Percentiles rank a stretch among this genome's conserved stretches.
Conservation (phyloP, 345 rosid species). For the Eutrema heterophyllum region DNA sequence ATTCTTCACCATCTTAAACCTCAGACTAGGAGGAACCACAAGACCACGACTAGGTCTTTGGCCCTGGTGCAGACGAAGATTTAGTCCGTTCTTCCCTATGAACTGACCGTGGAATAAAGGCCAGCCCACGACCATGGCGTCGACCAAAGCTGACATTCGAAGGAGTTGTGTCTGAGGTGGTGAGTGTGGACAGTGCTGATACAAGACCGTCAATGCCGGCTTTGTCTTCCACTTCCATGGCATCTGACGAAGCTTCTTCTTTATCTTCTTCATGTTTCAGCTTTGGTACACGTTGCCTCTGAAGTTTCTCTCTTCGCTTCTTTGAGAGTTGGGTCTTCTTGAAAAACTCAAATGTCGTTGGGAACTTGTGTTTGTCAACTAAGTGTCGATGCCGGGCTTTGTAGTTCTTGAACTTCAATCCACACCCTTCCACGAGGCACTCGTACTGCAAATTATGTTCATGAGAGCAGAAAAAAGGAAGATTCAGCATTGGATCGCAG, state of each 20-base stretch:
- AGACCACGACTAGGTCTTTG: conserved; percentile 27
- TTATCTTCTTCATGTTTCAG: conserved; percentile 14
- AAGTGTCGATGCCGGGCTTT: conserved; percentile 80
- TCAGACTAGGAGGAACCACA: background rate
- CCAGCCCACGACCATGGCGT: conserved; percentile 63
- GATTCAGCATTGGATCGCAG: conserved; percentile 2
- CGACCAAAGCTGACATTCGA: conserved; percentile 77
- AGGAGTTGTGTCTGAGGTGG: conserved; percentile 74
- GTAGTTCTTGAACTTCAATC: conserved; percentile 66
- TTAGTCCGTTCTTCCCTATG: conserved; percentile 41
- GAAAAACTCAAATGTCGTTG: conserved; percentile 77
- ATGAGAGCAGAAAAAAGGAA: conserved; percentile 1
- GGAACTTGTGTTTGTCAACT: conserved; percentile 85
- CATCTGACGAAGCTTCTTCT: conserved; percentile 32
- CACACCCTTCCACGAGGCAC: conserved; percentile 93
- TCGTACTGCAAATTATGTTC: conserved; percentile 53
- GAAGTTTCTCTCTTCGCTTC: conserved; percentile 72
- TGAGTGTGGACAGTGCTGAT: conserved; percentile 73
- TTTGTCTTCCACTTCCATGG: conserved; percentile 75
- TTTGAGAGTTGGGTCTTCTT: conserved; percentile 66
- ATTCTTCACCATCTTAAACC: conserved; percentile 18
- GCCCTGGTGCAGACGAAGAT: conserved; percentile 21
- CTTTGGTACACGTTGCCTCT: conserved; percentile 23
- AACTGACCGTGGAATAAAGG: conserved; percentile 69
- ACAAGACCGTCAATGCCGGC: conserved; percentile 61